Evolutionary conservation across 2,329 filamentous ascomycete species (phyloP).

Genomic region (Sclerotinia spermophila): DNA sequence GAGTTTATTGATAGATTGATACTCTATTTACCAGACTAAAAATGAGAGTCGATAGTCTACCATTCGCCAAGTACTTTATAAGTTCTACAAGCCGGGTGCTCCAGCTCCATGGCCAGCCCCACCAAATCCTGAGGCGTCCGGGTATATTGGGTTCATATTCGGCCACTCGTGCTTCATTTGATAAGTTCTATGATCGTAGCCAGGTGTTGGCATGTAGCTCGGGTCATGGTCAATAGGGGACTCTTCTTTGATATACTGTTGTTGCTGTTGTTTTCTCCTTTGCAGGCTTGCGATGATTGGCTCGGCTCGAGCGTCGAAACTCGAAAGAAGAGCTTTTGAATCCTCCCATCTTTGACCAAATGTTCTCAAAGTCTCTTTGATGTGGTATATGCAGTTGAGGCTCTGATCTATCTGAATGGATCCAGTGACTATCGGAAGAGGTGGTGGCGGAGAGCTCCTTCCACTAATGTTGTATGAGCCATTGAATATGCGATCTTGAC

Average conservation of each 20-base stretch:
- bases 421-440: constrained; percentile 42
- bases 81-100: constrained; percentile 4
- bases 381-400: constrained; percentile 51
- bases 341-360: constrained; percentile 60
- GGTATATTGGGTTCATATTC: constrained; percentile 23
- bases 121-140: constrained; percentile 21
- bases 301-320: constrained; percentile 45
- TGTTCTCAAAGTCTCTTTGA: constrained; percentile 51
- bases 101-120: constrained; percentile 17
- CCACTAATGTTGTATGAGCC: constrained; percentile 31
- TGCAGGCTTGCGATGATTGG: constrained; percentile 40
- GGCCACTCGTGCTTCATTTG: constrained; percentile 26
- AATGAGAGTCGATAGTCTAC: neutral
- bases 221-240: constrained; percentile 28
- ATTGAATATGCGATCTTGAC: constrained; percentile 54
- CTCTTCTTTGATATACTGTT: constrained; percentile 22
- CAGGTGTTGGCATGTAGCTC: constrained; percentile 23
- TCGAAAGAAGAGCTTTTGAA: constrained; percentile 50
- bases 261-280: constrained; percentile 39
- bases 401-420: constrained; percentile 54
- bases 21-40: neutral
- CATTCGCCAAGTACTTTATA: neutral
- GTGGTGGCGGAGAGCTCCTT: constrained; percentile 48
- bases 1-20: neutral
- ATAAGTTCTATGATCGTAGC: constrained; percentile 28